A percentile compares a stretch with the other conserved stretches of the same genome.
phyloP scores from a whole-genome alignment of 2,329 filamentous ascomycete species.

The Hymenoscyphus repandus region DNA sequence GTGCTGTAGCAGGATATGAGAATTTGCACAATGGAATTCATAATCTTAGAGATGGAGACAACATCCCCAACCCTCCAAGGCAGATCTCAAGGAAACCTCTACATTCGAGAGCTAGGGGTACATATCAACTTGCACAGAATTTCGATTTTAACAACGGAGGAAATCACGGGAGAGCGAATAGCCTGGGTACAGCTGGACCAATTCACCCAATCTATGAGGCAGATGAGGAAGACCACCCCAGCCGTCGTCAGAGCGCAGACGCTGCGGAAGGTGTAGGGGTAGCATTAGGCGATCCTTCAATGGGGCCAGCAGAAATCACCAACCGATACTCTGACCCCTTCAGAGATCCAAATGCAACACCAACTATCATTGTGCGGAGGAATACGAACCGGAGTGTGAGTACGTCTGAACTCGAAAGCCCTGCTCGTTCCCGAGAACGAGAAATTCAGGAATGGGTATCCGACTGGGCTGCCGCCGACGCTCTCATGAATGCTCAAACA shows the following conservation, averaged over 20 bases:
- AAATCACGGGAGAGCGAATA: constrained; percentile 38
- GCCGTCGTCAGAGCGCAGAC: constrained; percentile 2
- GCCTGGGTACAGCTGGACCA: constrained; percentile 42
- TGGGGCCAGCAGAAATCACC: constrained; percentile 11
- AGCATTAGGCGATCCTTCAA: constrained; percentile 18
- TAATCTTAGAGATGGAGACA: constrained; percentile 12
- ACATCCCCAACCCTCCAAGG: constrained; percentile 12
- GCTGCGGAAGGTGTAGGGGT: constrained; percentile 17
- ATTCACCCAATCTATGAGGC: constrained; percentile 64
- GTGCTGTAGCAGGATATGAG: constrained; percentile 22
- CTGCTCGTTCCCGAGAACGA: constrained; percentile 26
- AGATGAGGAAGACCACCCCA: constrained; percentile 39
- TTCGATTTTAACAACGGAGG: constrained; percentile 34
- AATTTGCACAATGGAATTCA: constrained; percentile 22
- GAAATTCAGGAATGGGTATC: constrained; percentile 34
- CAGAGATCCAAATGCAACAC: constrained; percentile 16
- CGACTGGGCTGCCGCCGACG: constrained; percentile 33
- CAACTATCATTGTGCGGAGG: constrained; percentile 9
- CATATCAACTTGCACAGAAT: constrained; percentile 36
- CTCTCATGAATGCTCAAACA: constrained; percentile 26
- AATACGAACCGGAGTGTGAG: constrained; percentile 9
- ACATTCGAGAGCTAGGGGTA: constrained; percentile 32
- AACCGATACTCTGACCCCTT: constrained; percentile 26
- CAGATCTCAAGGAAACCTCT: constrained; percentile 34
- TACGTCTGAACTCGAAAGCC: constrained; percentile 21